Evolutionary conservation across 495 filamentous ascomycete genomes (phyloP).

Genomic region (Terfezia claveryi): DNA sequence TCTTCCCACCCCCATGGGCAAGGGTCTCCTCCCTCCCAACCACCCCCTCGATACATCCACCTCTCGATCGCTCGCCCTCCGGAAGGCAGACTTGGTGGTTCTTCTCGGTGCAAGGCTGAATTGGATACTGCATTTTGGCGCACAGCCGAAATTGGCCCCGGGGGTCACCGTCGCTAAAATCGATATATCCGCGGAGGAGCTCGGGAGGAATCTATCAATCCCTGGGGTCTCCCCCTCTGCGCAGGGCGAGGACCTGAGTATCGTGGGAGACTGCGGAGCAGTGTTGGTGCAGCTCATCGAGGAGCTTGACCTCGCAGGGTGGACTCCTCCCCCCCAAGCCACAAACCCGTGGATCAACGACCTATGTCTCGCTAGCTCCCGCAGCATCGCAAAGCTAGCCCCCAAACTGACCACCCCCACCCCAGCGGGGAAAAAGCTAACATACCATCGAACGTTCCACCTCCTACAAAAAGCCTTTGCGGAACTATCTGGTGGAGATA

Average conservation of each 20-base stretch:
- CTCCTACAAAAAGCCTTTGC: slow-evolving; percentile 28
- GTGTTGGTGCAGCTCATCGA: slow-evolving; percentile 22
- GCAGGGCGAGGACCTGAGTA: slow-evolving; percentile 31
- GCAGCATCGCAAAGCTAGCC: slow-evolving; percentile 25
- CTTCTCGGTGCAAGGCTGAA: slow-evolving; percentile 39
- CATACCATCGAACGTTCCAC: slow-evolving; percentile 33
- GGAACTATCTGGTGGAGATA: slow-evolving; percentile 18
- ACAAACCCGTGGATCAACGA: not conserved
- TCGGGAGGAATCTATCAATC: slow-evolving; percentile 26
- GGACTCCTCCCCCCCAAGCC: not conserved
- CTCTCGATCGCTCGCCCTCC: slow-evolving; percentile 35
- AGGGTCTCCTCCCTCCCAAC: slow-evolving; percentile 37
- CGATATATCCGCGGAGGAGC: slow-evolving; percentile 35
- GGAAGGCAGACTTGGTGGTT: slow-evolving; percentile 36
- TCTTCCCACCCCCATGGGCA: slow-evolving; percentile 42
- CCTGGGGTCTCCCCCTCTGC: slow-evolving; percentile 29
- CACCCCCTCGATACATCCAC: slow-evolving; percentile 34
- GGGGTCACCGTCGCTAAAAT: slow-evolving; percentile 36
- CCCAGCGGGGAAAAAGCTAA: slow-evolving; percentile 25
- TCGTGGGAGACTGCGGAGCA: slow-evolving; percentile 15
- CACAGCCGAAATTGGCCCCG: slow-evolving; percentile 34
- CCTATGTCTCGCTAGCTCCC: slow-evolving; percentile 16
- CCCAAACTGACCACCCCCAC: slow-evolving; percentile 21
- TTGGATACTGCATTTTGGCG: slow-evolving; percentile 43
- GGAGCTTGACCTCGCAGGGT: not conserved